These are phyloP conservation scores for Letharia lupina DNA, from an alignment of 495 filamentous ascomycete genomes.

Conservation along the genomic window DNA sequence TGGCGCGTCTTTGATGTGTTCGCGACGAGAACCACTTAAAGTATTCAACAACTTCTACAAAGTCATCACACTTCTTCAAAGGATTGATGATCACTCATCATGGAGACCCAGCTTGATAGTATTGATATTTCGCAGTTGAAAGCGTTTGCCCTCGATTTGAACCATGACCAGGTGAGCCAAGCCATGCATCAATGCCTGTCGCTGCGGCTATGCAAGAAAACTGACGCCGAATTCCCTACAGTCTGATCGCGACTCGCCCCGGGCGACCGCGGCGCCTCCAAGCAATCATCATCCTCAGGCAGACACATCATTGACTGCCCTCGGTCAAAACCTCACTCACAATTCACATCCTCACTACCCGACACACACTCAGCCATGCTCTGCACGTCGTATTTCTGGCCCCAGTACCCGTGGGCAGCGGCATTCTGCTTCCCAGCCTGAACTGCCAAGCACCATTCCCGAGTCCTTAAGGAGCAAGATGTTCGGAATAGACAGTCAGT, in stretches of 20 bases:
- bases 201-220: conserved; percentile 21
- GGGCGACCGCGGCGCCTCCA: background rate
- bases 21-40: conserved; percentile 1
- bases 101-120: conserved; percentile 30
- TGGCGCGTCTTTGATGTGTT: background rate
- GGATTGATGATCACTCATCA: background rate
- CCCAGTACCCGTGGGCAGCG: background rate
- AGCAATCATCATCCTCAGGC: conserved; percentile 4
- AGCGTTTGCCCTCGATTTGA: conserved; percentile 39
- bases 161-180: conserved; percentile 11
- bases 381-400: background rate
- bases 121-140: conserved; percentile 43
- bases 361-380: conserved; percentile 7
- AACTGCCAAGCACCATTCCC: conserved; percentile 22
- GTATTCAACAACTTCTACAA: background rate
- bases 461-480: conserved; percentile 23
- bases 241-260: conserved; percentile 14
- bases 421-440: conserved; percentile 16
- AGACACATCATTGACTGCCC: background rate
- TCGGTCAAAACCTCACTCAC: background rate
- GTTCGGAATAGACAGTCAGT: conserved; percentile 16
- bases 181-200: conserved; percentile 15
- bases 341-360: background rate
- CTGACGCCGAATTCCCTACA: conserved; percentile 23
- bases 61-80: background rate